A percentile compares a stretch with the other conserved stretches of the same genome.
Conservation (phyloP, 2,329 filamentous ascomycete species). For the Aquanectria penicillioides region DNA sequence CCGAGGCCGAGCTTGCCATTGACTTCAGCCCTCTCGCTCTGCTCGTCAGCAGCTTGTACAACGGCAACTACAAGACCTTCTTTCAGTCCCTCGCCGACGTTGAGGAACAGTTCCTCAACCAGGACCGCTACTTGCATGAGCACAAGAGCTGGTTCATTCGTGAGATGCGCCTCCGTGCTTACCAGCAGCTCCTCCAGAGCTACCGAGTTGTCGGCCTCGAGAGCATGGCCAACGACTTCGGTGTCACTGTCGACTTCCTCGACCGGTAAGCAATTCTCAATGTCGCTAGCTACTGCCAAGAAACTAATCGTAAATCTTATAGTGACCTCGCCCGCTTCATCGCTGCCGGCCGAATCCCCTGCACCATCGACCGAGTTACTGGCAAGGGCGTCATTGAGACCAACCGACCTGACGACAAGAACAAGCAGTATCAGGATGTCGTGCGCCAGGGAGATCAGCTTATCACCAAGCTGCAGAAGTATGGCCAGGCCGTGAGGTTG, state of each 20-base stretch:
- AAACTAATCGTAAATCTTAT: conserved; percentile 13
- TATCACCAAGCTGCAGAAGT: conserved; percentile 99
- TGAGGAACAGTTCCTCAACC: conserved; percentile 92
- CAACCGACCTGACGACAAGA: conserved; percentile 97
- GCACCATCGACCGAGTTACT: conserved; percentile 96
- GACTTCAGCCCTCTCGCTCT: conserved; percentile 91
- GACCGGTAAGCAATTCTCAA: conserved; percentile 73
- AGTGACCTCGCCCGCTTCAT: conserved; percentile 98
- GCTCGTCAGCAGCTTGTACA: conserved; percentile 91
- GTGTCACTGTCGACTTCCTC: conserved; percentile 94
- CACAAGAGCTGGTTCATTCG: conserved; percentile 97
- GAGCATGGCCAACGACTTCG: conserved; percentile 97
- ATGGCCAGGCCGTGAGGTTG: conserved; percentile 93
- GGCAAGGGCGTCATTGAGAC: conserved; percentile 98
- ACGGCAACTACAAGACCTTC: conserved; percentile 92
- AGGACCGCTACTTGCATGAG: conserved; percentile 95
- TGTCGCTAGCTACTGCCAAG: background rate
- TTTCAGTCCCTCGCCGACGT: conserved; percentile 90
- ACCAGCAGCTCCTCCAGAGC: conserved; percentile 96
- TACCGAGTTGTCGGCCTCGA: conserved; percentile 97
- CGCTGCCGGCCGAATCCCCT: conserved; percentile 90
- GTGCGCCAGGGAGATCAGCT: conserved; percentile 97
- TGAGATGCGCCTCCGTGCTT: conserved; percentile 96
- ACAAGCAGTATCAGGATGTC: conserved; percentile 98
- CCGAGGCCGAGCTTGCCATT: conserved; percentile 81